phyloP scores from a whole-genome alignment of 208 protist species.

The Baffinella frigidus region DNA sequence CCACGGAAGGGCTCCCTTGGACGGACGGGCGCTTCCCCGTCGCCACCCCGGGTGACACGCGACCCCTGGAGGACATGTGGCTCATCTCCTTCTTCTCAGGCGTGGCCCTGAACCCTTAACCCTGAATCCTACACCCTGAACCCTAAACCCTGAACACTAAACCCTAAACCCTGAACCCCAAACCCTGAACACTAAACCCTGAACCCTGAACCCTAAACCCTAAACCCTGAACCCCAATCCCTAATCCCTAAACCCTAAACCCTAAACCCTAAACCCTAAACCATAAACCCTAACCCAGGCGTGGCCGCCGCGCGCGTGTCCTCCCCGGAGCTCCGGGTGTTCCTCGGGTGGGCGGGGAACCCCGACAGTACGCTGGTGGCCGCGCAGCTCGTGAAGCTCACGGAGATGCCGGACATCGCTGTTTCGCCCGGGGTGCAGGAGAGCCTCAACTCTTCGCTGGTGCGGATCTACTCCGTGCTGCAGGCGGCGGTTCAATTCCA shows the following conservation, averaged over 20 bases:
- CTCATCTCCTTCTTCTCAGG: slow-evolving; percentile 26
- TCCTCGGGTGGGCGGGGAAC: slow-evolving; percentile 2
- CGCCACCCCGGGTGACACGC: not conserved
- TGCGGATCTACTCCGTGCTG: not conserved
- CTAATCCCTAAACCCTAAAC: too few species aligned
- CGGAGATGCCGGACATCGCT: slow-evolving; percentile 2
- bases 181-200: too few species aligned
- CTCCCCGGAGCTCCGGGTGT: not conserved
- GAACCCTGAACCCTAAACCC: too few species aligned
- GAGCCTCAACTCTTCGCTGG: not conserved
- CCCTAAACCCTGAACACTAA: too few species aligned
- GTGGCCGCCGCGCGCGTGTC: not conserved
- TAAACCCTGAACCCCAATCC: too few species aligned
- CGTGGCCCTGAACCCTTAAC: too few species aligned
- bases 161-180: too few species aligned
- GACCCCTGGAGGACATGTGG: slow-evolving; percentile 42
- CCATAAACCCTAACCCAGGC: too few species aligned
- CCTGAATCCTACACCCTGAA: too few species aligned
- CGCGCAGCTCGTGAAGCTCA: slow-evolving; percentile 38
- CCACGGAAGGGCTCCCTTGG: not conserved
- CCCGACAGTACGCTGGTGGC: not conserved
- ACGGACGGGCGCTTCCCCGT: slow-evolving; percentile 5
- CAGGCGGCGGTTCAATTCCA: not conserved
- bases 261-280: too few species aligned
- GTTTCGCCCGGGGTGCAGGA: not conserved